Conservation (phyloP, 2,329 filamentous ascomycete genomes). For the Ophioceras dolichostomum region DNA sequence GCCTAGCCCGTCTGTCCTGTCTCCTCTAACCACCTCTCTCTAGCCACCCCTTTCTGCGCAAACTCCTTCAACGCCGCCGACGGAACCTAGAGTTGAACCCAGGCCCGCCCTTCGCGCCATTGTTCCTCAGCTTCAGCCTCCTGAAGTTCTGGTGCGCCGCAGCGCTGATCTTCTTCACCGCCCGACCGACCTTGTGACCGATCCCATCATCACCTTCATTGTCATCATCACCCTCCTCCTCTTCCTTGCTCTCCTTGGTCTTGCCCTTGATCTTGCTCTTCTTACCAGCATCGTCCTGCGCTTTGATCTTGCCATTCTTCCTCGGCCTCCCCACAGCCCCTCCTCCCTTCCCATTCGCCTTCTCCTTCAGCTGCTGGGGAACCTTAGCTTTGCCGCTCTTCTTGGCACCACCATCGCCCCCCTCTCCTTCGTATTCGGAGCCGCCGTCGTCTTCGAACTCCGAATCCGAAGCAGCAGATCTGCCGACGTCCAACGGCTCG, state of each 20-base stretch:
- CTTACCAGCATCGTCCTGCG: conserved; percentile 10
- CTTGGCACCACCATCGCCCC: conserved; percentile 14
- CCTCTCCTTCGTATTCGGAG: no score
- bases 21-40: no score
- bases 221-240: conserved; percentile 12
- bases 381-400: conserved; percentile 6
- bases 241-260: conserved; percentile 13
- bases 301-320: conserved; percentile 11
- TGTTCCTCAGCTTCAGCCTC: conserved; percentile 45
- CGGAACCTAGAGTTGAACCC: conserved; percentile 46
- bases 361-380: conserved; percentile 14
- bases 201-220: conserved; percentile 14
- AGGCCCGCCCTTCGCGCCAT: conserved; percentile 48
- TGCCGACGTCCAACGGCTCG: conserved; percentile 6
- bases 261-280: conserved; percentile 17
- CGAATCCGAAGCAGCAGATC: conserved; percentile 26
- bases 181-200: conserved; percentile 35
- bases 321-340: no score
- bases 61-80: conserved; percentile 24
- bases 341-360: conserved; percentile 13
- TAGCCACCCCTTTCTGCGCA: no score
- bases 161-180: conserved; percentile 48
- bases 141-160: conserved; percentile 56
- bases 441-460: conserved; percentile 21
- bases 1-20: no score